Evolutionary conservation across 164 flowering plant species (phyloP), one percentile per base, ranked within the genome.

Genomic region (Aristolochia californica): DNA sequence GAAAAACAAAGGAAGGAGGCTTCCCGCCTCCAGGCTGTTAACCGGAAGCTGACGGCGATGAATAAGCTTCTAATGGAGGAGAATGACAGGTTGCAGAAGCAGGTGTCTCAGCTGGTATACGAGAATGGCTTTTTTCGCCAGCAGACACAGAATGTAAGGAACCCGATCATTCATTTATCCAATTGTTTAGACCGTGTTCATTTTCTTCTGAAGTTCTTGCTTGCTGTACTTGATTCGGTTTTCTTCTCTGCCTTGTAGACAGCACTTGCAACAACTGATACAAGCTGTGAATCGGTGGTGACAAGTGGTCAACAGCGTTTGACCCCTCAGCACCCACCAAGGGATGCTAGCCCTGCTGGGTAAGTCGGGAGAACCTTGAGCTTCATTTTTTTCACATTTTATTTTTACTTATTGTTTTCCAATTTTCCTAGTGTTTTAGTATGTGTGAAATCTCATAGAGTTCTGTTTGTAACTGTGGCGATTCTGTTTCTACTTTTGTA

Each of bases 281-380:
- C 85, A 14, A 90, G 95, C 59, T 87, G 95, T 71, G 97, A 90
- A 53, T 90, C 97, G 14, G 97, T 83, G 80, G 97, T 90, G 81
- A 83, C 91, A 10, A 80, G 88, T 61, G 90, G 88, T 79, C 95
- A 79, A 68, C 88, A 83, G 76, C 86, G 83, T 69, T 71, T 79
- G 78, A 81, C 87, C 48, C 77, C 95, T 58, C 93, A 80, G 87
- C 93, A 81, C 82, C 93, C 94, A 20, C 95, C 88, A 57, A 82
- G 90, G 73, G 97, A 90, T 87, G 95, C 95, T 57, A 87, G 94
- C 60, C 97, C 96, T 80, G 97, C 96, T 70, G 96, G 93, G 97
- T 85, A 44, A 83, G 84, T 79, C 66, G 30, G n/a, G 62, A 45
- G 58, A 66, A 49, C 53, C 62, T 34, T 34, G 10, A 34, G 40